Base-by-base conservation (phyloP, 345 rosid species). In the Cardamine occulta region DNA sequence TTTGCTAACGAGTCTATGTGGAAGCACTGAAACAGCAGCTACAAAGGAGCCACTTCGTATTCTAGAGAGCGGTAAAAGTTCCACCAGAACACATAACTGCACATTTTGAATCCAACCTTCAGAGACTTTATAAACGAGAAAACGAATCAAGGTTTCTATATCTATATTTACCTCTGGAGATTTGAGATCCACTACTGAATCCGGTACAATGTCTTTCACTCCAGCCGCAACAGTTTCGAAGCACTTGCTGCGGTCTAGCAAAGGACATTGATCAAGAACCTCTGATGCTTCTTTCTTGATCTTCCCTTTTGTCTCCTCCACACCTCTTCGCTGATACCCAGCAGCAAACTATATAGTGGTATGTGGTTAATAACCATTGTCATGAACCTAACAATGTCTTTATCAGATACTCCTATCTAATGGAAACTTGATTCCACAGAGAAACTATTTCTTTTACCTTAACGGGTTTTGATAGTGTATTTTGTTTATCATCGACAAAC, bases 271-370 rank as follows among this genome's bases (percentile, higher is more conserved):
- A 52, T 82, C 81, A 11, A 82, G 71, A 79, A 77, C 82, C 58
- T 78, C 81, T 17, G 78, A 74, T 7, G 65, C 68, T 58, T 80
- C 83, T 66, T 86, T 85, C 15, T 79, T 40, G 45, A 37, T 63
- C 79, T 86, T 91, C 69, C 65, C 54, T 61, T 83, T 80, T 0
- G 76, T 81, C 80, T 90, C 91, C 76, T 90, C 91, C 65, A 82
- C 79, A 51, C 98, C 98, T 84, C 98, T 88, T 79, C 95, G 86
- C 70, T 84, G 88, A 77, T 86, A 94, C 18, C 85, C 97, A 82
- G 91, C 95, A 73, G 97, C 98, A 90, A 88, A 94, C 98, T 91
- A 47, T 63, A 75, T 17, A 31, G 49, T 52, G 18, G 40, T 17
- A 18, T 44, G 4, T 54, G 45, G 21, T 61, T 21, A 21, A 13